Conservation (phyloP, 2,329 filamentous ascomycete genomes). For the Curvularia eragrostidis region DNA sequence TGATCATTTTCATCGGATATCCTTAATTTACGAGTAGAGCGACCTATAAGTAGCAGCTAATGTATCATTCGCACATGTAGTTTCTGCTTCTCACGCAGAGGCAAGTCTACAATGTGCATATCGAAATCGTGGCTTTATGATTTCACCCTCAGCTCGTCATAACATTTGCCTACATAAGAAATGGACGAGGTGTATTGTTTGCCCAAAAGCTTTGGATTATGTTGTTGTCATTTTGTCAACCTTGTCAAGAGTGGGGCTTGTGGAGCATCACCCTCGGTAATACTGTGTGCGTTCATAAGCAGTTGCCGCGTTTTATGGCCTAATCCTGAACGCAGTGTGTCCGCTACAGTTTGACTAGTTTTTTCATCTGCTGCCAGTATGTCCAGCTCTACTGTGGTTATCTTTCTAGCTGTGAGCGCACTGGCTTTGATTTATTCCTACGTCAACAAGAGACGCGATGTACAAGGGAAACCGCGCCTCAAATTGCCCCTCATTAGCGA, state of each 20-base stretch:
- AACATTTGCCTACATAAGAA: too few relatives aligned
- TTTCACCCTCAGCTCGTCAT: too few relatives aligned
- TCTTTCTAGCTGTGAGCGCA: constrained; percentile 8
- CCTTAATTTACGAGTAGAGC: too few relatives aligned
- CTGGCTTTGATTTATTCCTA: constrained; percentile 10
- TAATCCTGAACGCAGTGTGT: background rate
- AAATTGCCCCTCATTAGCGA: constrained; percentile 19
- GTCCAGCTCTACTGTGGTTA: constrained; percentile 4
- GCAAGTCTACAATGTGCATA: too few relatives aligned
- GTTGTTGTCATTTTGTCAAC: background rate
- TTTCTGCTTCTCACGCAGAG: too few relatives aligned
- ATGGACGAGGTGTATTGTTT: too few relatives aligned
- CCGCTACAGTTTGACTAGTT: background rate
- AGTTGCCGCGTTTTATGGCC: background rate
- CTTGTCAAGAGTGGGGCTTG: background rate
- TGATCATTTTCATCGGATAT: too few relatives aligned
- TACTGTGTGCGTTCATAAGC: background rate
- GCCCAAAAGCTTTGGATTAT: too few relatives aligned
- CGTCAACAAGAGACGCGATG: constrained; percentile 3
- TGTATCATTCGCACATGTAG: too few relatives aligned
- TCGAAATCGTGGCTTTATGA: too few relatives aligned
- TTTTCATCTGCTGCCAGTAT: background rate
- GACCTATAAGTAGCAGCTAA: too few relatives aligned
- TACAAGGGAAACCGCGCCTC: constrained; percentile 8
- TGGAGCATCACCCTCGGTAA: background rate